phyloP scores from a whole-genome alignment of 1,284 basidiomycete genomes.

The Cutaneotrichosporon cyanovorans region DNA sequence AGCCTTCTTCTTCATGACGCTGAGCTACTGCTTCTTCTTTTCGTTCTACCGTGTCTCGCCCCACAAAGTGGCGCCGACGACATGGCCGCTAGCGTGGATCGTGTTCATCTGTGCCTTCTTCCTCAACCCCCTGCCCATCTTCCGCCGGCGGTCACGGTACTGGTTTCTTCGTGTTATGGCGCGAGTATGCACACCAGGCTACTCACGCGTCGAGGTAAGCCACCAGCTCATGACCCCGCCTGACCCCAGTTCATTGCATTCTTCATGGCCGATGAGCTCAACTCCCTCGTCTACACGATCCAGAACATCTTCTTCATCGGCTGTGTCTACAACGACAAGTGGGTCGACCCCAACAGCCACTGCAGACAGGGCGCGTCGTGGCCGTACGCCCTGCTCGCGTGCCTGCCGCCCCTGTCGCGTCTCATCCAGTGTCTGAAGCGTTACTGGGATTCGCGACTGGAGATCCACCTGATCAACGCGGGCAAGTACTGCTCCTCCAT shows the following conservation, averaged over 20 bases:
- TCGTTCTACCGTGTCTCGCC: conserved; percentile 62
- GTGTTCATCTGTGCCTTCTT: conserved; percentile 57
- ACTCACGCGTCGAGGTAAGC: conserved; percentile 62
- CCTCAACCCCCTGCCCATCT: conserved; percentile 67
- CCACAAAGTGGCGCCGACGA: conserved; percentile 49
- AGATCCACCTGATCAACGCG: conserved; percentile 80
- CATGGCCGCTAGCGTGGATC: conserved; percentile 85
- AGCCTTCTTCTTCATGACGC: conserved; percentile 63
- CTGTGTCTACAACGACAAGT: conserved; percentile 38
- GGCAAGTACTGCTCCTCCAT: conserved; percentile 68
- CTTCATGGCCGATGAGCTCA: conserved; percentile 64
- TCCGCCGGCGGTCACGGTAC: conserved; percentile 60
- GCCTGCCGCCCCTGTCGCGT: conserved; percentile 54
- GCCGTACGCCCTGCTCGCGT: conserved; percentile 49
- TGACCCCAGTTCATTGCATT: conserved; percentile 28
- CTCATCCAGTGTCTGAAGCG: conserved; percentile 79
- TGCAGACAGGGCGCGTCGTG: conserved; percentile 63
- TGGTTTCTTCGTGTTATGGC: conserved; percentile 67
- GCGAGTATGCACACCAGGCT: conserved; percentile 62
- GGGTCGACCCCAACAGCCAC: conserved; percentile 32
- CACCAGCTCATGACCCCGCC: too few relatives aligned
- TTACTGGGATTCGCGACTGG: conserved; percentile 65
- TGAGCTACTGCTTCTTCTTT: conserved; percentile 77
- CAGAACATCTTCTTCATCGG: conserved; percentile 56
- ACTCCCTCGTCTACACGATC: conserved; percentile 63